A percentile compares a stretch with the other conserved stretches of the same genome.
Evolutionary conservation across 208 protist species (phyloP).

Genomic region (Acanthamoeba castellanii): DNA sequence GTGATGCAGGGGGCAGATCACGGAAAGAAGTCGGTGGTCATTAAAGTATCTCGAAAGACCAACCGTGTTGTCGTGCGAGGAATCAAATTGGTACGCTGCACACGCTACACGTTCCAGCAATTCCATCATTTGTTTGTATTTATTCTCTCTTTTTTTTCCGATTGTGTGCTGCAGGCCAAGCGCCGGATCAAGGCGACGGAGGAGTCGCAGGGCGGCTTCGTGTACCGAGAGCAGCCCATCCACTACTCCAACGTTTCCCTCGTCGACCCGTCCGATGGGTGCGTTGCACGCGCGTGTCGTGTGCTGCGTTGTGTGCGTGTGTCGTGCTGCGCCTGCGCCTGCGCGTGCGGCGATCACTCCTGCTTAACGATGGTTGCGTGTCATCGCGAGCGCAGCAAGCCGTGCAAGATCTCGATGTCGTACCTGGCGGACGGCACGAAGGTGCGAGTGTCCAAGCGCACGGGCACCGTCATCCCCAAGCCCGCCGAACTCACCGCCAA

Average conservation of each 20-base stretch:
- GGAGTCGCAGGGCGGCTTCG: conserved; percentile 12
- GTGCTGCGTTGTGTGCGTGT: not conserved
- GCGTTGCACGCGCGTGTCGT: not conserved
- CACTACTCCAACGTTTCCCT: conserved; percentile 67
- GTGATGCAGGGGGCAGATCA: conserved; percentile 46
- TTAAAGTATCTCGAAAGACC: not conserved
- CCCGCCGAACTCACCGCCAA: conserved; percentile 13
- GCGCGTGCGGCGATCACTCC: no score
- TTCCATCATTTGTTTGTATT: not conserved
- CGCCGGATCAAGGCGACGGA: conserved; percentile 44
- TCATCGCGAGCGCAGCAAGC: conserved; percentile 1
- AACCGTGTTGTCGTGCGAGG: conserved; percentile 28
- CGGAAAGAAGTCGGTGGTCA: conserved; percentile 41
- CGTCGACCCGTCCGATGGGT: conserved; percentile 64
- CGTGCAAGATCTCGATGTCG: not conserved
- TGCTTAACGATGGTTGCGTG: no score
- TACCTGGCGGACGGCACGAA: conserved; percentile 44
- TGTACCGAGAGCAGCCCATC: conserved; percentile 48
- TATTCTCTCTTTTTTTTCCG: no score
- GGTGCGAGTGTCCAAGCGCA: conserved; percentile 50
- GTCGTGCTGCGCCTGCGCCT: not conserved
- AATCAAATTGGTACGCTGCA: conserved; percentile 41
- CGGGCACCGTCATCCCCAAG: conserved; percentile 68
- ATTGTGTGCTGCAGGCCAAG: not conserved
- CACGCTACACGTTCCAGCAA: not conserved